Base-by-base conservation (phyloP, 176 grass and related monocot genomes). In the Secale cereale region DNA sequence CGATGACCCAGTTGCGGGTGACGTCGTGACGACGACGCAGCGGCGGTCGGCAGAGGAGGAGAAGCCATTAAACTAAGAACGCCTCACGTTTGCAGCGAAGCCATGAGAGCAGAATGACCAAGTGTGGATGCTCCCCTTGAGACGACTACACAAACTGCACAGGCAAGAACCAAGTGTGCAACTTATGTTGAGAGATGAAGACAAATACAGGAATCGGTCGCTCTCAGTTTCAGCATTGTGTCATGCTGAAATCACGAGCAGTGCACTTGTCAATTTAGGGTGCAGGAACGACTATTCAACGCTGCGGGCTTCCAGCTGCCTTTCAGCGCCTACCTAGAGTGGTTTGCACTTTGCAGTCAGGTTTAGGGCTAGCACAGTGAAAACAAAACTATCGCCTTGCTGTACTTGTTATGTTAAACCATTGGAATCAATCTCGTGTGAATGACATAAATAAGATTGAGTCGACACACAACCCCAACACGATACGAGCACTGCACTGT, bases 141-240 rank as follows among this genome's bases (percentile, higher is more conserved):
- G 63, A 32, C 48, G 48, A 52, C 48, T 17, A 31, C 12, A 43
- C 28, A 15, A 7, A 61, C 22, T 60, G 25, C 8, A 60, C 28
- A 15, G 27, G 27, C 27, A 63, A 63, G 60, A 63, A 27, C 60
- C 4, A 27, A 25, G 60, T 63, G 60, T 63, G 62, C 27, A 52
- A 67, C 64, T 9, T 46, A 45, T 33, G 29, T 52, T 17, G 1
- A 63, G 28, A 84, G 82, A 64, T 77, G 22, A 22, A 52, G 40
- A 77, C 60, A 28, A 20, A 26, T 45, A 25, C 72, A 36, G 4
- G 72, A 66, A 35, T 17, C 59, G 8, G 16, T 63, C 22, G 28
- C 74, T 84, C 65, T 77, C 72, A 65, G 14, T 73, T 17, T 75
- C 31, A 35, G 54, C 43, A 68, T 70, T 29, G 52, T 57, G 52